Evolutionary conservation across 1,139 yeast species (phyloP).

Genomic region (Kurtzmaniella quercitrusa): DNA sequence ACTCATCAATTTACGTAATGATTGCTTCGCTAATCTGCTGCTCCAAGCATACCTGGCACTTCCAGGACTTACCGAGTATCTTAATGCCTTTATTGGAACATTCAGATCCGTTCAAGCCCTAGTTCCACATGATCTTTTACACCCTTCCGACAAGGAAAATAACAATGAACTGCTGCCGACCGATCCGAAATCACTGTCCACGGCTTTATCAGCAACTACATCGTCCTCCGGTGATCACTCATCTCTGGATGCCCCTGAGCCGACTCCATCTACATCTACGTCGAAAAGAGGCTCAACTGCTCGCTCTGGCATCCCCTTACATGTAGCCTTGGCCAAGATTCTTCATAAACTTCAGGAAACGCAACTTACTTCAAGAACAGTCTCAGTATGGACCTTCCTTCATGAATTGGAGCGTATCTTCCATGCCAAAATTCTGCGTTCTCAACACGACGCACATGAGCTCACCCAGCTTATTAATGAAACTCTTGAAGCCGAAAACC

Average conservation of each 20-base stretch:
- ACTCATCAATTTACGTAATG: constrained; percentile 73
- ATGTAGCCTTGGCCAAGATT: constrained; percentile 52
- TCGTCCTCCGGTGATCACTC: neutral
- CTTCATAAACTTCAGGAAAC: constrained; percentile 62
- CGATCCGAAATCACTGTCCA: neutral
- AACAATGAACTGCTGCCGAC: constrained; percentile 5
- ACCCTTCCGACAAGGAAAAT: constrained; percentile 1
- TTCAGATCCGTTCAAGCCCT: constrained; percentile 14
- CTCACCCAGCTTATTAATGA: constrained; percentile 76
- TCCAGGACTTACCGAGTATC: constrained; percentile 59
- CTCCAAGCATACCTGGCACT: constrained; percentile 78
- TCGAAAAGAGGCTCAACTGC: neutral
- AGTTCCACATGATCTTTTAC: constrained; percentile 5
- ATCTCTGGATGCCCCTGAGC: no score
- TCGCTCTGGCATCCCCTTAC: constrained; percentile 41
- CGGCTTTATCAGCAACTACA: neutral
- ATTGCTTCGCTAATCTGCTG: constrained; percentile 91
- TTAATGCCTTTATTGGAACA: constrained; percentile 39
- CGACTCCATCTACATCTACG: neutral
- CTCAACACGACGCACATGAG: constrained; percentile 96
- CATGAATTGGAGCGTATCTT: constrained; percentile 74
- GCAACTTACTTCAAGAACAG: constrained; percentile 47
- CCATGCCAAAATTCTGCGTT: constrained; percentile 69
- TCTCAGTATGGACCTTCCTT: constrained; percentile 77
- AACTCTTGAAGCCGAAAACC: constrained; percentile 67